Base-by-base conservation (phyloP, 805 yeast genomes). In the Cyberlindnera veronae region DNA sequence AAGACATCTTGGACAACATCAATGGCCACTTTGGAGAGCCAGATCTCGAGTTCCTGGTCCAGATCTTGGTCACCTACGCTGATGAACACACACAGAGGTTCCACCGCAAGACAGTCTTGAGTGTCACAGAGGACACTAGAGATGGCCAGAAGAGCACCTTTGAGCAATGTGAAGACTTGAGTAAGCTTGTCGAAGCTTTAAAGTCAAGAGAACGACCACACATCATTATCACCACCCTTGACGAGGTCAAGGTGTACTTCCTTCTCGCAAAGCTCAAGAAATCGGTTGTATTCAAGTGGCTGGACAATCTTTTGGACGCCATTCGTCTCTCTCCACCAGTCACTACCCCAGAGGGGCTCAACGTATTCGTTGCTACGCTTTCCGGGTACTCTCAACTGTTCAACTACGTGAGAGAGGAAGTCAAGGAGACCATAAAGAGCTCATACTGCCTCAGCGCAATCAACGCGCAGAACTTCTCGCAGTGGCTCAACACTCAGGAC, bases 41-140 rank as follows among this genome's bases (percentile, higher is more conserved):
- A 6, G 41, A 37, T 10, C 15, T 37, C 13, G 15, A 23, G 5
- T 3, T 11, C 17, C 27, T 37, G 6, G 18, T 32, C 16, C 21
- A 19, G 5, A 19, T 21, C 16, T 27, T 37, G n/a, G 19, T 37
- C 14, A 14, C 19, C 18, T 3, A n/a, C 19, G 32, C 41, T 15
- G 41, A 37, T 23, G 36, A 37, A 6, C 23, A 31, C 21, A 24
- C 41, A 7, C 41, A 32, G 32, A 37, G n/a, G 14, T 37, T 19
- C 14, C 21, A 24, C 22, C 18, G 17, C 12, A 37, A 23, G 12
- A 27, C 31, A 4, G 28, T 37, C 22, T 26, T n/a, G 16, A 10
- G 19, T 9, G 36, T 32, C n/a, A 10, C 15, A 12, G 23, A 12
- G 5, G 26, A 10, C 5, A 24, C 14, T 12, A 10, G 13, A 12